Evolutionary conservation across 2,329 filamentous ascomycete genomes (phyloP).

Genomic region (Paecilomyces sp.): DNA sequence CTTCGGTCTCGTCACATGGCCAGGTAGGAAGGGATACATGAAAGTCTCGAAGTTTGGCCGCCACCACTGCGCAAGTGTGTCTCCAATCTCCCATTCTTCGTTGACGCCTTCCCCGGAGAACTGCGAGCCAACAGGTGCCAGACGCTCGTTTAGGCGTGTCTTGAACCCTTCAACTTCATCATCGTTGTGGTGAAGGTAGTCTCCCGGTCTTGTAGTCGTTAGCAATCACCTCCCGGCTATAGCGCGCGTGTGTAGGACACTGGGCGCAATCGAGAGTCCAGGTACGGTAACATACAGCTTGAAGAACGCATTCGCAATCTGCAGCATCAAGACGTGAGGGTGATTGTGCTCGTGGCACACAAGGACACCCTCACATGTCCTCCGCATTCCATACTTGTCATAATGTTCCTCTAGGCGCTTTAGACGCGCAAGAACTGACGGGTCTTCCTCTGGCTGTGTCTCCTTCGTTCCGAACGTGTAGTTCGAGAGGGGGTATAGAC

Average conservation of each 20-base stretch:
- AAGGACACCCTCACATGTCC: slow-evolving; percentile 92
- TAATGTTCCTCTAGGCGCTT: slow-evolving; percentile 97
- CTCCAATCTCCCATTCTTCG: slow-evolving; percentile 89
- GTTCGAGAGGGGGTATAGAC: slow-evolving; percentile 90
- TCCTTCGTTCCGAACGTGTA: slow-evolving; percentile 99
- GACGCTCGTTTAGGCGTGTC: slow-evolving; percentile 78
- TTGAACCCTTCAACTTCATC: slow-evolving; percentile 97
- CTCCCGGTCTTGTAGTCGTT: slow-evolving; percentile 59
- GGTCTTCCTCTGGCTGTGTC: slow-evolving; percentile 95
- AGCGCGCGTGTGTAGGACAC: background rate
- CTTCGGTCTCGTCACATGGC: slow-evolving; percentile 92
- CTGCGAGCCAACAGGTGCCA: slow-evolving; percentile 82
- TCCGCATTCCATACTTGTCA: slow-evolving; percentile 83
- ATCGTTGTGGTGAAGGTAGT: slow-evolving; percentile 80
- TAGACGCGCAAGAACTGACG: slow-evolving; percentile 84
- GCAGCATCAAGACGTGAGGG: slow-evolving; percentile 96
- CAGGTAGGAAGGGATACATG: slow-evolving; percentile 98
- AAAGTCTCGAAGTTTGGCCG: slow-evolving; percentile 98
- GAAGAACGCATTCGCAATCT: slow-evolving; percentile 99
- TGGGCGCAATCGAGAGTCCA: background rate
- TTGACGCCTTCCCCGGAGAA: slow-evolving; percentile 79
- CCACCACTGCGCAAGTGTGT: slow-evolving; percentile 98
- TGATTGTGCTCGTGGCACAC: slow-evolving; percentile 99
- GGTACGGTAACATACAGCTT: slow-evolving; percentile 57
- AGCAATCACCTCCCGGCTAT: background rate